Evolutionary conservation across 768 basidiomycete species (phyloP), one percentile per base, ranked within the genome.

Genomic region (Scleroderma bovista): DNA sequence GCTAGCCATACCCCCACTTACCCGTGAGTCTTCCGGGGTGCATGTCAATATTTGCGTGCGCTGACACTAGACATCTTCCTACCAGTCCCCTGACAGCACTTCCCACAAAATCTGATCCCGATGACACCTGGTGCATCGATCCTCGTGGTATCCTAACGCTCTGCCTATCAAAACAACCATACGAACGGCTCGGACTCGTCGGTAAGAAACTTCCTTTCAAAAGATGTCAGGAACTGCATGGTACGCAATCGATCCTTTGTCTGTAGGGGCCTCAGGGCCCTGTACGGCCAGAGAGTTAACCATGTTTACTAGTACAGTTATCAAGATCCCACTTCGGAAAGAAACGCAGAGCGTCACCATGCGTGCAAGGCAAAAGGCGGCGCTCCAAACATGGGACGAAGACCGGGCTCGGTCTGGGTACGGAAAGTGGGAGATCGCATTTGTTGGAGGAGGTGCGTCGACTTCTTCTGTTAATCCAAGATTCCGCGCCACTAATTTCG

Each of bases 111-210:
- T 55, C 64, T 22, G 58, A 60, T 22, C 55, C 60, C 6, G 77
- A 81, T 26, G 84, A 86, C 52, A 73, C 72, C 2, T 89, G 88
- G 87, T 85, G 83, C 57, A 70, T 87, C 48, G 85, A 88, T 57
- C 70, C 74, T 2, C 76, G 82, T 16, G 81, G 82, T 3, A 55
- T 80, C 39, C 63, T 88, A 51, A 81, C 81, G 0, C 61, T 87
- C 17, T 77, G 70, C 22, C 71, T 82, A 6, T 71, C 71, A 38
- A 81, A 80, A 61, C 68, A 69, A 16, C 78, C 79, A 1, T 87
- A 87, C 60, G 75, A 85, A 55, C 64, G 65, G 7, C 71, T 87
- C 8, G 84, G 86, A 1, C 57, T 87, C 15, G 70, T 78, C 0
- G 86, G 88, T 5, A 65, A 67, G 50, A 72, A 69, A 23, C 51